Conservation (phyloP, 352 stramenopile genomes). For the Poterioochromonas sp. region DNA sequence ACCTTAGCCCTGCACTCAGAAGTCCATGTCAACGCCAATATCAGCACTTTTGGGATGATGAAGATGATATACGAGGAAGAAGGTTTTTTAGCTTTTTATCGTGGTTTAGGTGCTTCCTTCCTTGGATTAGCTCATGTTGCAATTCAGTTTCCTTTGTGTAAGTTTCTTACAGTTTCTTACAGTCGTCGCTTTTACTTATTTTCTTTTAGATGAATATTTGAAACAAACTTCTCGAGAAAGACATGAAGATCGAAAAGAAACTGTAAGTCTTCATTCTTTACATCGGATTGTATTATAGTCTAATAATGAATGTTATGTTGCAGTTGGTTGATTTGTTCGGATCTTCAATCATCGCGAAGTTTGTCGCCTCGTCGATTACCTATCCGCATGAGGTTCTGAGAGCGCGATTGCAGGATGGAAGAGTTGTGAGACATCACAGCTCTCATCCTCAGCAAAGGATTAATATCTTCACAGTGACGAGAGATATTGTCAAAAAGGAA, state of each 20-base stretch:
- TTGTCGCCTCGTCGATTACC: slow-evolving; percentile 5
- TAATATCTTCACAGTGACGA: not conserved
- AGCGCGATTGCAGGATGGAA: slow-evolving; percentile 15
- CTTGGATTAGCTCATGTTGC: slow-evolving; percentile 39
- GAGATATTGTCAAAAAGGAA: slow-evolving; percentile 29
- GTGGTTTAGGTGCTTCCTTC: slow-evolving; percentile 34
- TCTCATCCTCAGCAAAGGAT: not conserved
- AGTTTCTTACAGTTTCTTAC: slow-evolving; percentile 33
- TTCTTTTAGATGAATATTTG: slow-evolving; percentile 17
- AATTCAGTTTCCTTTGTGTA: slow-evolving; percentile 42
- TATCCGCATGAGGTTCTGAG: slow-evolving; percentile 34
- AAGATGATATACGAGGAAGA: slow-evolving; percentile 39
- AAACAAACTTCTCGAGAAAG: not conserved
- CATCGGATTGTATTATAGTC: not conserved
- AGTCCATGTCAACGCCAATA: not conserved
- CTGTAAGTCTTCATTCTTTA: not conserved
- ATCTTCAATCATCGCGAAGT: slow-evolving; percentile 10
- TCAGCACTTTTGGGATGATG: slow-evolving; percentile 36
- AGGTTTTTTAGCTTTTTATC: slow-evolving; percentile 41
- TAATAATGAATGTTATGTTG: not conserved
- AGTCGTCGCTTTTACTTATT: not conserved
- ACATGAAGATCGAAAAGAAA: not conserved
- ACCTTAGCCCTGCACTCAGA: slow-evolving; percentile 18
- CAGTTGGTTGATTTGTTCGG: slow-evolving; percentile 6
- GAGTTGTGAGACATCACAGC: not conserved